Conservation (phyloP, 2,329 filamentous ascomycete species). For the Incumbomyces lentus region DNA sequence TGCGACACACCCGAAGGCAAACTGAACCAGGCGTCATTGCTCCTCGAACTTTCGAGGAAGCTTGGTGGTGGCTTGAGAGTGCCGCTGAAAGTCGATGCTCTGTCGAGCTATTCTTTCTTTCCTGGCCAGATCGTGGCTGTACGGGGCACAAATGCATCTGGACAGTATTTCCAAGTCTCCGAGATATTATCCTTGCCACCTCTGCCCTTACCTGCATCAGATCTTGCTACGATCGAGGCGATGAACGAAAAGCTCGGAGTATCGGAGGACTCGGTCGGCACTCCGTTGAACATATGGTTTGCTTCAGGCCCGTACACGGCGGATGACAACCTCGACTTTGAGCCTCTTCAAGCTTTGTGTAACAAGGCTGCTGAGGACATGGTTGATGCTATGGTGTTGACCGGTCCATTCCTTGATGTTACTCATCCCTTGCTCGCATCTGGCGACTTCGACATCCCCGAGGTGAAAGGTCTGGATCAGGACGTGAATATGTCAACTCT, state of each 20-base stretch:
- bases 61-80: constrained; percentile 74
- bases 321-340: constrained; percentile 84
- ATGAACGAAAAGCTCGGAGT: constrained; percentile 60
- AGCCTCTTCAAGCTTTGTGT: constrained; percentile 74
- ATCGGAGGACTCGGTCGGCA: constrained; percentile 44
- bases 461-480: constrained; percentile 59
- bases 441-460: constrained; percentile 67
- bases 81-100: constrained; percentile 61
- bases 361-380: constrained; percentile 62
- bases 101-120: constrained; percentile 72
- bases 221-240: constrained; percentile 52
- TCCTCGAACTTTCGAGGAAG: constrained; percentile 77
- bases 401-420: constrained; percentile 80
- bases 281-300: constrained; percentile 66
- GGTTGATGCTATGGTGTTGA: constrained; percentile 68
- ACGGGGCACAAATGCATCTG: constrained; percentile 75
- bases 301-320: constrained; percentile 84
- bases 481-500: constrained; percentile 69
- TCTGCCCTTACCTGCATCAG: constrained; percentile 63
- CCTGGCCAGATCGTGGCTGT: constrained; percentile 89
- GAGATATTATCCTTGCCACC: constrained; percentile 67
- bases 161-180: constrained; percentile 68
- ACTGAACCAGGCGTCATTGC: constrained; percentile 72
- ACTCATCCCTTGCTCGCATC: constrained; percentile 80
- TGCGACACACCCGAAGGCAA: constrained; percentile 79